Conservation (phyloP, 169 alveolate species). For the Plasmodium reichenowi region DNA sequence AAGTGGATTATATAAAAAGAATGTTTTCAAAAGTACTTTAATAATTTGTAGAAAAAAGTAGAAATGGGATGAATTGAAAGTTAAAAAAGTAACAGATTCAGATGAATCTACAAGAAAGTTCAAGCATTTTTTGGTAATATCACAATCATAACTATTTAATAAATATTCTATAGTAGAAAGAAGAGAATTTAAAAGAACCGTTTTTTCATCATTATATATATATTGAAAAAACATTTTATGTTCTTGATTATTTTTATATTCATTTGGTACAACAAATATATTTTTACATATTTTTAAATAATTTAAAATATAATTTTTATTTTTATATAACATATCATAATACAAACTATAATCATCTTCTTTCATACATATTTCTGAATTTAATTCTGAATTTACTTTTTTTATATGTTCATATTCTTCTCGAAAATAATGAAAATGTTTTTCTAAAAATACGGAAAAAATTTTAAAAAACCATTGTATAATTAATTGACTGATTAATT, state of each 20-base stretch:
- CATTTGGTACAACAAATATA: constrained; percentile 35
- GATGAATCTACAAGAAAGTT: constrained; percentile 28
- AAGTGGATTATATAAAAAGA: constrained; percentile 27
- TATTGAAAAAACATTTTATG: not conserved
- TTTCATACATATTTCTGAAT: not conserved
- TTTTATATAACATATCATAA: constrained; percentile 25
- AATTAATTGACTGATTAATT: constrained; percentile 17
- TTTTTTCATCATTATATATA: constrained; percentile 16
- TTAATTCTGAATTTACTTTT: constrained; percentile 21
- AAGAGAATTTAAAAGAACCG: not conserved
- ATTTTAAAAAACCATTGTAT: constrained; percentile 35
- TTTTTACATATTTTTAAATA: constrained; percentile 63
- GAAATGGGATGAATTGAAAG: constrained; percentile 12
- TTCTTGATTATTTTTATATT: constrained; percentile 12
- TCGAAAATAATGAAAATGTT: constrained; percentile 20
- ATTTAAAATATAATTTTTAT: constrained; percentile 19
- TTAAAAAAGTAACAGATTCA: constrained; percentile 14
- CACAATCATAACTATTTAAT: constrained; percentile 38
- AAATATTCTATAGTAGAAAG: constrained; percentile 16
- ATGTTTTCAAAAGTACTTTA: constrained; percentile 9
- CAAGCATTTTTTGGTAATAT: constrained; percentile 15
- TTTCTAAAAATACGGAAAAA: constrained; percentile 6
- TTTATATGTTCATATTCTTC: constrained; percentile 24
- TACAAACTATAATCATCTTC: constrained; percentile 64
- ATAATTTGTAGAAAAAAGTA: constrained; percentile 14